Conservation (phyloP, 306 rosid species). For the Trifolium repens region DNA sequence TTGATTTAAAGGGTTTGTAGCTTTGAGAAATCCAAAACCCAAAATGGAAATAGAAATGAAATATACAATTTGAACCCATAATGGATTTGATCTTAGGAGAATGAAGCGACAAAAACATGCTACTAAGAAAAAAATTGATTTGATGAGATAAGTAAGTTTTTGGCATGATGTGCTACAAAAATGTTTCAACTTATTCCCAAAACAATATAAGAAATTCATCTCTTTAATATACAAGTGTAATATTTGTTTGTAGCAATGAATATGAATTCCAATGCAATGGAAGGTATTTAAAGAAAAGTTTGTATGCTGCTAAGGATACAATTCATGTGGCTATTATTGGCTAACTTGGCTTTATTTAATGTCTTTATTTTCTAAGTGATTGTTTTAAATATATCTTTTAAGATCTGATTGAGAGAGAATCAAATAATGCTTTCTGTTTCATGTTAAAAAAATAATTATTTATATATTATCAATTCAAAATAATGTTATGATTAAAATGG, state of each 20-base stretch:
- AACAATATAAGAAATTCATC: background rate
- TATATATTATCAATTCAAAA: too few relatives aligned
- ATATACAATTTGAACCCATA: conserved; percentile 53
- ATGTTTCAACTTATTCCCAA: conserved; percentile 34
- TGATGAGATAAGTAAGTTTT: background rate
- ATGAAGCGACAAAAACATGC: conserved; percentile 31
- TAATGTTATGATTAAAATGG: too few relatives aligned
- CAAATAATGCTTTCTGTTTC: too few relatives aligned
- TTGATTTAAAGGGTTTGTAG: conserved; percentile 24
- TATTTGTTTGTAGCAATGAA: background rate
- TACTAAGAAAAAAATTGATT: conserved; percentile 31
- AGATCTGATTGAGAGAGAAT: too few relatives aligned
- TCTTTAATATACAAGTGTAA: background rate
- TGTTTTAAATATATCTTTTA: too few relatives aligned
- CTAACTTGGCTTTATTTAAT: too few relatives aligned
- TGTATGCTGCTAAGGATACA: background rate
- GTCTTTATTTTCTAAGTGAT: too few relatives aligned
- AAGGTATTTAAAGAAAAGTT: background rate
- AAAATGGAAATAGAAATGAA: conserved; percentile 51
- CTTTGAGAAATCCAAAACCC: conserved; percentile 50
- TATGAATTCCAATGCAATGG: background rate
- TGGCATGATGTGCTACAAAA: conserved; percentile 35
- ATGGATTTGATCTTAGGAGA: conserved; percentile 36
- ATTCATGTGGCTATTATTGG: background rate
- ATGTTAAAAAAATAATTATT: too few relatives aligned